Evolutionary conservation across 257 asterid species (phyloP), one percentile per base, ranked within the genome.

Genomic region (Capsicum pubescens): DNA sequence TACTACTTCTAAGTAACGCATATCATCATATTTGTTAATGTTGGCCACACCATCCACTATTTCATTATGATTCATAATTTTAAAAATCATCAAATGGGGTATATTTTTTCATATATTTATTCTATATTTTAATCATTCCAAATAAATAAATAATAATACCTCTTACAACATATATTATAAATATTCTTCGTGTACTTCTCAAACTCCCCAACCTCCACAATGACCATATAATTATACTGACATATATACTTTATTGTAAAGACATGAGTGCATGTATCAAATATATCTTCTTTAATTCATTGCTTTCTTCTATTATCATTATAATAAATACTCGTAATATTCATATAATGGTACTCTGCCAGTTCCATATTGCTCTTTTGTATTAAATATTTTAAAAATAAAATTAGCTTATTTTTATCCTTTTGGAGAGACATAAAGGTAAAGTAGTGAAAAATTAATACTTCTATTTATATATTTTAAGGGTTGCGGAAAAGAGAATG

Each of bases 11-110:
- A 76, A 76, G 81, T 76, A 76, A 26, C 81, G 63, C 81, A 16
- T 76, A 52, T 76, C 48, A 21, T 76, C 54, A n/a, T 68, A 76
- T 76, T 76, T 76, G 48, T 52, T 54, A 26, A 52, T 26, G 81
- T 54, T 76, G 81, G 81, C 81, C 81, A 76, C 81, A 52, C 81
- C 64, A 54, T 54, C 64, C 19, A 52, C 46, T 76, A 76, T 52
- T 52, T 74, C 61, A 74, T 21, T 21, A 1, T 5, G 21, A 21
- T 76, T 52, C 81, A 76, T 54, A 54, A 13, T 76, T 76, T 76
- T 52, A 52, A 36, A 54, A 21, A 52, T 52, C 64, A 52, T 52
- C 64, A 52, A 76, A 63, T 52, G 8, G 48, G 81, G 11, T 52
- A 52, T 19, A 12, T 48, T 6, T 3, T 0, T 13, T 8, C 32